Evolutionary conservation across 129 eudicot genomes (phyloP), one percentile per base, ranked within the genome.

Genomic region (Chrysanthemum lavandulifolium): DNA sequence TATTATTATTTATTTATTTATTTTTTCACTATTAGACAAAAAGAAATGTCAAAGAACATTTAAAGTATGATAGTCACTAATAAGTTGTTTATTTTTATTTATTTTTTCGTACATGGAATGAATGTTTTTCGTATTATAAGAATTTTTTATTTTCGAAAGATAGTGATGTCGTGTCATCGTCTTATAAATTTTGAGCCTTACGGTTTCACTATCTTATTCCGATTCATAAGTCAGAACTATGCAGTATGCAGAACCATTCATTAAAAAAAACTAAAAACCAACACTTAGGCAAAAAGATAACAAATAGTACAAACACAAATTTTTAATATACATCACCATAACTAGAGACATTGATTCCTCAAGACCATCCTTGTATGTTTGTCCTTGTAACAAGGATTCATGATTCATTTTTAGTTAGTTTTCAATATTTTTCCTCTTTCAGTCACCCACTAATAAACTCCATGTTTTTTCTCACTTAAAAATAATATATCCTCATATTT

Each of bases 381-480:
- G 82, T 77, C 95, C 88, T 69, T 88, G 84, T 83, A 78, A 80
- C 82, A 79, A 68, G 95, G 90, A 81, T 67, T 75, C 58, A 33
- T 73, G 79, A 31, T 31, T 31, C 36, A 31, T 31, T 31, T 31
- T 31, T 31, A 31, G 36, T 3, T 31, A 31, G 36, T 31, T 31
- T 31, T 31, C 36, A 0, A 3, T 31, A 31, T 31, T 31, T 31
- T 31, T 31, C 36, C 36, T 31, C 36, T 31, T 31, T 31, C 6
- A 31, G 0, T 29, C 33, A 29, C 33, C 4, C 33, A 29, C 33
- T 29, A 29, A 29, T 29, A 29, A 29, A 29, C 5, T 29, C 33
- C 33, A 29, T 31, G 36, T 31, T 3, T 3, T 3, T 31, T 3
- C 0, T 31, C 6, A 31, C 36, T 31, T 3, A 29, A 29, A 3